Evolutionary conservation across 2,329 filamentous ascomycete species (phyloP).

Genomic region (Balansia obtecta): DNA sequence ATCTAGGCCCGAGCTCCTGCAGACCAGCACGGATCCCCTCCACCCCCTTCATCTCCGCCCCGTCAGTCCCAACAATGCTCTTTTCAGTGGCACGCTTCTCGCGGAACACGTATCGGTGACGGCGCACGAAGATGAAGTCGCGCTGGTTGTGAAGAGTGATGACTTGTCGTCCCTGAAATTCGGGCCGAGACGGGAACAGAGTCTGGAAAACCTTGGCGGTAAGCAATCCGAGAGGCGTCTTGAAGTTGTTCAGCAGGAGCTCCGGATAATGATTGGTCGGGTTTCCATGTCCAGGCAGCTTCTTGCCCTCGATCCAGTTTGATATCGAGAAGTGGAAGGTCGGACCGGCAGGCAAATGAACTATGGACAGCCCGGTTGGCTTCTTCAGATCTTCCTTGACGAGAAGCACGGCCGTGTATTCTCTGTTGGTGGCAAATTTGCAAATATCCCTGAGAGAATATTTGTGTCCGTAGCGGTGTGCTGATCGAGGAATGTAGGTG

Average conservation of each 20-base stretch:
- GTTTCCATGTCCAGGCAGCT: constrained; percentile 77
- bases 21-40: constrained; percentile 77
- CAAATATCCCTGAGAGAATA: constrained; percentile 88
- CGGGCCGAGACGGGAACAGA: constrained; percentile 57
- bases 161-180: constrained; percentile 77
- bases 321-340: constrained; percentile 88
- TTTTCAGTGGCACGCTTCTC: constrained; percentile 83
- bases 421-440: constrained; percentile 67
- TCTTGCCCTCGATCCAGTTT: constrained; percentile 82
- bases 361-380: constrained; percentile 68
- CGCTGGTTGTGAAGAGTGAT: constrained; percentile 90
- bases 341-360: constrained; percentile 73
- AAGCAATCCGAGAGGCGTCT: constrained; percentile 78
- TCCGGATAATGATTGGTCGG: constrained; percentile 85
- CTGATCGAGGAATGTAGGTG: constrained; percentile 76
- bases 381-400: constrained; percentile 83
- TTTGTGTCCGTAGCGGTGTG: constrained; percentile 75
- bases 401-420: constrained; percentile 74
- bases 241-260: constrained; percentile 86
- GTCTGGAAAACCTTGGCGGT: constrained; percentile 67
- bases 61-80: constrained; percentile 68
- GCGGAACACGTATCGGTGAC: constrained; percentile 86
- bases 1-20: constrained; percentile 78
- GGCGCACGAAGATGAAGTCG: constrained; percentile 87
- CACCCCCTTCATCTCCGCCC: constrained; percentile 71